Evolutionary conservation across 2,329 filamentous ascomycete species (phyloP).

Genomic region (Pestalotiopsis sp.): DNA sequence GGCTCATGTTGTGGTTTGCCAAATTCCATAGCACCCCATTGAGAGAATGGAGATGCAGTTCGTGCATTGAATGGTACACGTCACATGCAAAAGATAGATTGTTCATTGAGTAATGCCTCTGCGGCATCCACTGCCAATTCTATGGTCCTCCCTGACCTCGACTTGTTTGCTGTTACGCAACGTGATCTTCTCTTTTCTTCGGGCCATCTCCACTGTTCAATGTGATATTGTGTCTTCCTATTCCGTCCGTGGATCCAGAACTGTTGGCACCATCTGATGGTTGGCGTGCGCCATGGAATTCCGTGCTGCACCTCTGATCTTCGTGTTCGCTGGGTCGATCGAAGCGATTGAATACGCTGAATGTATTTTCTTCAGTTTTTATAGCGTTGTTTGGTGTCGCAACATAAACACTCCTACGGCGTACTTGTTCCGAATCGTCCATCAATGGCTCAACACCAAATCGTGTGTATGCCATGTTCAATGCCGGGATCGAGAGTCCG

Average conservation of each 20-base stretch:
- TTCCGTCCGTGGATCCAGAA: neutral
- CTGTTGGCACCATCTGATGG: neutral
- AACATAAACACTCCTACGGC: slow-evolving; percentile 37
- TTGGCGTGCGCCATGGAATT: neutral
- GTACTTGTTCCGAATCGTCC: slow-evolving; percentile 43
- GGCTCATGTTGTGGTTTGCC: too few species aligned
- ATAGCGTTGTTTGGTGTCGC: slow-evolving; percentile 43
- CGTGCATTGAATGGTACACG: too few species aligned
- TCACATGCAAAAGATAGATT: too few species aligned
- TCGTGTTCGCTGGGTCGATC: neutral
- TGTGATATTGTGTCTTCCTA: neutral
- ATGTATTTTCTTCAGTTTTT: slow-evolving; percentile 36
- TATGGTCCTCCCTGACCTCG: too few species aligned
- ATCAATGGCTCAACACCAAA: slow-evolving; percentile 42
- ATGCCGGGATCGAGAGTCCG: slow-evolving; percentile 48
- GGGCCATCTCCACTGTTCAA: neutral
- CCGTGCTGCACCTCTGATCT: neutral
- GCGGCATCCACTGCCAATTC: too few species aligned
- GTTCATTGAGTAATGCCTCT: too few species aligned
- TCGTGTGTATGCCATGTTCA: slow-evolving; percentile 41
- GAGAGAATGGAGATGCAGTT: too few species aligned
- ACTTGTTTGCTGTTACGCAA: too few species aligned
- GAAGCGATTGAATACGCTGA: slow-evolving; percentile 53
- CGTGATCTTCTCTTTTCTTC: too few species aligned
- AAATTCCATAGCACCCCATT: too few species aligned